These are phyloP conservation scores for Hymenoscyphus linearis DNA, from an alignment of 2,329 filamentous ascomycete genomes.

Conservation along the genomic window DNA sequence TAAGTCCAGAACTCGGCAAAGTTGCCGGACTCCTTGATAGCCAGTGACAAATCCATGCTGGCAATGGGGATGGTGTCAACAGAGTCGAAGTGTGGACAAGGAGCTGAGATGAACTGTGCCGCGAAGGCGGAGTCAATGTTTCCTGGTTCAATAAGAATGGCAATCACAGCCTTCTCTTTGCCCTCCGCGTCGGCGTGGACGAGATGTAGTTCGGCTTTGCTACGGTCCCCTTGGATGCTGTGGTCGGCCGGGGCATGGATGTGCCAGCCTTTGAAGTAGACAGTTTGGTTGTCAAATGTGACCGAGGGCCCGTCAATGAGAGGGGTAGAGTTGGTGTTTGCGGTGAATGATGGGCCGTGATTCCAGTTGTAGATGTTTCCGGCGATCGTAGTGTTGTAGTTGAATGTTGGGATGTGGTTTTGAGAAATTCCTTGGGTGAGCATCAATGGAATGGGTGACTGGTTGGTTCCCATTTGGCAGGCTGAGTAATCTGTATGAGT, in stretches of 20 bases:
- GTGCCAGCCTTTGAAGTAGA: slow-evolving; percentile 46
- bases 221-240: slow-evolving; percentile 37
- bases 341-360: slow-evolving; percentile 42
- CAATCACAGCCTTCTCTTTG: slow-evolving; percentile 40
- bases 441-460: slow-evolving; percentile 43
- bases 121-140: slow-evolving; percentile 37
- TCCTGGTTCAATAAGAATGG: slow-evolving; percentile 41
- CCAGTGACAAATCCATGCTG: slow-evolving; percentile 31
- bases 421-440: slow-evolving; percentile 37
- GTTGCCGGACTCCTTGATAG: slow-evolving; percentile 34
- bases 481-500: slow-evolving; percentile 34
- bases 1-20: slow-evolving; percentile 46
- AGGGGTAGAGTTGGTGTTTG: slow-evolving; percentile 31
- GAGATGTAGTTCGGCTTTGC: slow-evolving; percentile 44
- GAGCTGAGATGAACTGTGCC: slow-evolving; percentile 34
- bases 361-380: slow-evolving; percentile 45
- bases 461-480: slow-evolving; percentile 46
- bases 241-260: slow-evolving; percentile 48
- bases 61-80: slow-evolving; percentile 22
- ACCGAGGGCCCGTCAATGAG: slow-evolving; percentile 37
- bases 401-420: slow-evolving; percentile 38
- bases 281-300: slow-evolving; percentile 41
- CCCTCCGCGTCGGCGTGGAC: slow-evolving; percentile 41
- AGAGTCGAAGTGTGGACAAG: slow-evolving; percentile 37
- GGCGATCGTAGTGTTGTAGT: slow-evolving; percentile 34